Percentiles rank a stretch among this genome's conserved stretches.
phyloP scores from a whole-genome alignment of 306 rosid species.

The Vicia faba region DNA sequence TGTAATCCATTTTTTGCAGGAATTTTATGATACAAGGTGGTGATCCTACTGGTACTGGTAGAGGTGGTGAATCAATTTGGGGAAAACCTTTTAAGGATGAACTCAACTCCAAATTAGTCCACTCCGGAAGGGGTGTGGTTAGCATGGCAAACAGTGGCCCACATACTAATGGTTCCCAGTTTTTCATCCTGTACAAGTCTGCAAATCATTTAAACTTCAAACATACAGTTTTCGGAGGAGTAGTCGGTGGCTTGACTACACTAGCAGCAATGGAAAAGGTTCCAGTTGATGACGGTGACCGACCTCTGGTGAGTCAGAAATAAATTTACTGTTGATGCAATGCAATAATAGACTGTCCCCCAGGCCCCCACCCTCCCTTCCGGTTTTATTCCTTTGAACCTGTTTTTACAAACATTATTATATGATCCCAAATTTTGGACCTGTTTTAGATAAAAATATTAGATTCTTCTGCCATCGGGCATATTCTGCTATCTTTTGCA shows the following conservation, averaged over 20 bases:
- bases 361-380: neutral
- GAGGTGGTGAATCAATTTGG: conserved; percentile 98
- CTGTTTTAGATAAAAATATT: conserved; percentile 39
- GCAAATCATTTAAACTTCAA: conserved; percentile 93
- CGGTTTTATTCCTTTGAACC: conserved; percentile 33
- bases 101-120: conserved; percentile 85
- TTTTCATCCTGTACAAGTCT: conserved; percentile 89
- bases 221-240: conserved; percentile 91
- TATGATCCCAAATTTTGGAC: conserved; percentile 31
- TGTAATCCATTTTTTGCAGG: conserved; percentile 47
- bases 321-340: conserved; percentile 31
- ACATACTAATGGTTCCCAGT: conserved; percentile 97
- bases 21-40: conserved; percentile 99
- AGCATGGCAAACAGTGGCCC: conserved; percentile 99
- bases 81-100: conserved; percentile 93
- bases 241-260: conserved; percentile 91
- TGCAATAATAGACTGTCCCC: conserved; percentile 21
- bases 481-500: conserved; percentile 23
- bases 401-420: conserved; percentile 25
- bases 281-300: conserved; percentile 85
- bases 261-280: conserved; percentile 91
- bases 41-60: conserved; percentile 96
- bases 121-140: conserved; percentile 93
- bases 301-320: conserved; percentile 66
- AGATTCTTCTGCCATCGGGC: conserved; percentile 33